These are phyloP conservation scores for Trypanosoma lewisi DNA, from an alignment of 208 protist genomes.

Conservation along the genomic window DNA sequence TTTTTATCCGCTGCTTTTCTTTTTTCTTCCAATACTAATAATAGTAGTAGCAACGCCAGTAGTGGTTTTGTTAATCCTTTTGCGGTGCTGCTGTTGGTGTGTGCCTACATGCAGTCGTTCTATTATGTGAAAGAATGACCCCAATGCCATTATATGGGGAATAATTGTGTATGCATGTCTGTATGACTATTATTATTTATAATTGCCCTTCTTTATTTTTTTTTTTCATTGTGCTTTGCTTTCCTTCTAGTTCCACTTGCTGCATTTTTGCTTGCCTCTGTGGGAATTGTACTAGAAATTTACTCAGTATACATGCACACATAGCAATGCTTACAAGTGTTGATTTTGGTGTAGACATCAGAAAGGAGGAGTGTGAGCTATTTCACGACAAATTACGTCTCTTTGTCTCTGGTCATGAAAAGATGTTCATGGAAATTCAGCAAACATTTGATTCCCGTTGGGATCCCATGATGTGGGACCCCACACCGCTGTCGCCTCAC, in stretches of 20 bases:
- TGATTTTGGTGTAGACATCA: slow-evolving; percentile 33
- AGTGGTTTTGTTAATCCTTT: too few relatives aligned
- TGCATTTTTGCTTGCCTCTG: background rate
- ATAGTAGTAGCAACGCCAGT: too few relatives aligned
- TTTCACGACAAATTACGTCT: slow-evolving; percentile 33
- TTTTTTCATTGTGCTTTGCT: background rate
- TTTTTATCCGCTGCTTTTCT: too few relatives aligned
- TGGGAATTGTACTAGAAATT: too few relatives aligned
- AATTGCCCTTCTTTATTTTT: background rate
- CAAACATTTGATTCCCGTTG: slow-evolving; percentile 43
- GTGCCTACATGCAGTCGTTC: too few relatives aligned
- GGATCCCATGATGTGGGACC: slow-evolving; percentile 52
- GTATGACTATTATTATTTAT: background rate
- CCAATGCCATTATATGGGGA: too few relatives aligned
- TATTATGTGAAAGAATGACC: too few relatives aligned
- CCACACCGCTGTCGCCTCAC: slow-evolving; percentile 37
- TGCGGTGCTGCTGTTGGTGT: too few relatives aligned
- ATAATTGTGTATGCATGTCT: too few relatives aligned
- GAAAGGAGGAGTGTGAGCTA: slow-evolving; percentile 27
- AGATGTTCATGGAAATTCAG: slow-evolving; percentile 49
- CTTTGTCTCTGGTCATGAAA: slow-evolving; percentile 53
- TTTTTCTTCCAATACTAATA: too few relatives aligned
- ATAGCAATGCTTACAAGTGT: slow-evolving; percentile 14
- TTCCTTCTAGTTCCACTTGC: background rate
- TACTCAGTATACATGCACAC: too few relatives aligned